Conservation (phyloP, 305 asterid species). For the Petunia hybrid region DNA sequence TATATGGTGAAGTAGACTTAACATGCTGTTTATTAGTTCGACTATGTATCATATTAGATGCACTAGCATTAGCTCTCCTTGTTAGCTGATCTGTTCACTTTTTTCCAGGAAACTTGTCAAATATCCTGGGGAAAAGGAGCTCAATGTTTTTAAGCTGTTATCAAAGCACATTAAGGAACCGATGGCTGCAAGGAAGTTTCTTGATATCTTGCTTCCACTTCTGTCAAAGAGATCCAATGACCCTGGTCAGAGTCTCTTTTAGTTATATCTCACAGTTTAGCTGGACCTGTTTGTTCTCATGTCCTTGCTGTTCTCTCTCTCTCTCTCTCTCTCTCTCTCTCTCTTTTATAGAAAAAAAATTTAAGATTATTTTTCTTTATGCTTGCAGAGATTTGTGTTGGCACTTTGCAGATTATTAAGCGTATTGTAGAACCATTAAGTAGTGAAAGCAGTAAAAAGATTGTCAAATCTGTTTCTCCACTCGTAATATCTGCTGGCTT, state of each 20-base stretch:
- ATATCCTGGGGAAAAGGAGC: conserved; percentile 70
- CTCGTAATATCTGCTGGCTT: conserved; percentile 71
- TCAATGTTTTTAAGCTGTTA: conserved; percentile 71
- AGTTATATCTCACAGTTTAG: conserved; percentile 24
- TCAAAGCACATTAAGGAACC: conserved; percentile 72
- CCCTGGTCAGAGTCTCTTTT: conserved; percentile 59
- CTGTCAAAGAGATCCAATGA: conserved; percentile 65
- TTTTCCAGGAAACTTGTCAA: conserved; percentile 60
- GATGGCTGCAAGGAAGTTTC: conserved; percentile 64
- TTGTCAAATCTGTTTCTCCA: conserved; percentile 69
- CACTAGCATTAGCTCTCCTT: conserved; percentile 32
- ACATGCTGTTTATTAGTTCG: conserved; percentile 9
- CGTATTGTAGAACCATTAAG: conserved; percentile 59
- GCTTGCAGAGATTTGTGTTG: conserved; percentile 64
- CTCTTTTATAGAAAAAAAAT: no score
- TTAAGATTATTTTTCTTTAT: conserved; percentile 25
- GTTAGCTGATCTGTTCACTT: conserved; percentile 33
- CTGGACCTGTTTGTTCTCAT: conserved; percentile 24
- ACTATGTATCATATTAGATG: background rate
- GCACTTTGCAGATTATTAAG: conserved; percentile 63
- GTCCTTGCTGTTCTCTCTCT: background rate
- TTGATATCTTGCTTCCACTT: conserved; percentile 81
- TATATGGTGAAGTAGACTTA: background rate
- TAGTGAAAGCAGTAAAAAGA: conserved; percentile 58
- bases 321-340: no score